Base-by-base conservation (phyloP, 768 basidiomycete genomes). In the Termitomyces sp. region DNA sequence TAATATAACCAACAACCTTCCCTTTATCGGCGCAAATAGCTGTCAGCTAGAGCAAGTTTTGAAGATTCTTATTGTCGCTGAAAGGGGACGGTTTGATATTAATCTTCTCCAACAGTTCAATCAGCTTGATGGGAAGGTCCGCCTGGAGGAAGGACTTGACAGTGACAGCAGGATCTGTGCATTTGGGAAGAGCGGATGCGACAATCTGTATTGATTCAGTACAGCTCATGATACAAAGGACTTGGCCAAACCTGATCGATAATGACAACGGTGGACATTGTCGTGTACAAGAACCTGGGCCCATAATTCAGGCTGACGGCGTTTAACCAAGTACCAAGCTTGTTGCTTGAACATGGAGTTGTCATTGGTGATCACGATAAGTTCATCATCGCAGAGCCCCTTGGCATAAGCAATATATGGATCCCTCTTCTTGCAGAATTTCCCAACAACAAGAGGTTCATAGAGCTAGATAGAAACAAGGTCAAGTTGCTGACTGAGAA, bases 301-400 rank as follows among this genome's bases (percentile, higher is more conserved):
- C 97, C 97, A 99, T 29, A 99, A 84, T 57, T 98, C 97, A 15
- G 90, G 85, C 58, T 92, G 86, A 58, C 97, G 91, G 63, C 97
- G 88, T 73, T 95, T 97, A 66, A 98, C 91, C 54, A 99, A 84
- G 73, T 99, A 99, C 27, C 97, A 88, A 50, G 97, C 92, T 72
- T 98, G 97, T 65, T 99, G 96, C 74, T 98, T 99, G 83, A 95
- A 99, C 97, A 99, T 99, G 12, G 94, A 88, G 76, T 99, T 99
- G 61, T 96, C 95, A 67, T 98, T 98, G 45, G 97, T 98, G 69
- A 99, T 96, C 20, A 84, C 70, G 65, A 99, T 95, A 56, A 99
- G 82, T 71, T 99, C 97, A 5, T 98, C 94, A 60, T 99, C 97
- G 67, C 97, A 99, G 72, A 98, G 89, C 54, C 97, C 97, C 69